Evolutionary conservation across 768 basidiomycete genomes (phyloP), one percentile per base, ranked within the genome.

Genomic region (Amanita muscaria): DNA sequence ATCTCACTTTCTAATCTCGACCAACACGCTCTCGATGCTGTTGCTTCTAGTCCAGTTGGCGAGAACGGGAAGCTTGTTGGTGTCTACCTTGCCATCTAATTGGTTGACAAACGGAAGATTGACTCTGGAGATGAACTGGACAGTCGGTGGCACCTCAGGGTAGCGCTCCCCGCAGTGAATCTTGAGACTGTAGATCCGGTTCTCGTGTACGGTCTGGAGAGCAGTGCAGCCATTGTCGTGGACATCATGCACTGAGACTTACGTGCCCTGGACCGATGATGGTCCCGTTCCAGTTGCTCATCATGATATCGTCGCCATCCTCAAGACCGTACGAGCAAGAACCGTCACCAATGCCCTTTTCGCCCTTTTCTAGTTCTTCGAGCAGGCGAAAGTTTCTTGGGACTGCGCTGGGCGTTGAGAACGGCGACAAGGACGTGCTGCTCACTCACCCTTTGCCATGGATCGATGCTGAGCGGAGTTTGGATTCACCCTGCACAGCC

Each of bases 211-310:
- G 18, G 92, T 94, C 88, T 94, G 54, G 12, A 39, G 53, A 52
- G 56, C 38, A 55, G 16, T 14, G 50, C 50, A 51, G 53, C 42
- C 32, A 43, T 21, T 34, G 22, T 23, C 18, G 32, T 29, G 49
- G 42, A 51, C 12, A 40, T 36, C 37, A 21, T 25, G 34, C 46
- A 21, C 40, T 32, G 50, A 32, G n/a, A 70, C 88, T 49, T 63
- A 93, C 91, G 65, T 99, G 93, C 41, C 93, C 93, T 24, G 96
- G 96, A 7, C 96, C 96, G 50, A 99, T 90, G 69, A 99, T 93
- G 16, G 96, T 99, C 40, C 96, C 94, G 59, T 96, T 97, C 96
- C 96, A 99, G 63, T 89, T 74, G 67, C 79, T 85, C 93, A 99
- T 97, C 70, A 89, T 71, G 69, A 94, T 85, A 74, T 98, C 96